These are phyloP conservation scores for Vanderwaltozyma tropicalis DNA, from an alignment of 805 yeast genomes.

Conservation along the genomic window DNA sequence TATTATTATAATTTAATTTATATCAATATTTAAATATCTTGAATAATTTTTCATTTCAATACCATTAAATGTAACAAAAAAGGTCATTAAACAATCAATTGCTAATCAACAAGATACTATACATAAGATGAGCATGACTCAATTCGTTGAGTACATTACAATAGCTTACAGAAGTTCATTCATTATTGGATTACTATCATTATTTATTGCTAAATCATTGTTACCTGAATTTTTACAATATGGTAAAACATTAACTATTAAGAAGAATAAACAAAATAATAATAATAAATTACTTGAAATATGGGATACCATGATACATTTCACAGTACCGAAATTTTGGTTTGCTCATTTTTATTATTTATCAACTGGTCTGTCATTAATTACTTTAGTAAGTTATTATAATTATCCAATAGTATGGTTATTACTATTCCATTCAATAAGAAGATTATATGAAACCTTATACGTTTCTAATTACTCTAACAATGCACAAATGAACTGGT, in stretches of 20 bases:
- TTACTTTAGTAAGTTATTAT: conserved; percentile 9
- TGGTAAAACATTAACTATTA: conserved; percentile 32
- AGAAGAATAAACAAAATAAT: conserved; percentile 4
- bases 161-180: conserved; percentile 3
- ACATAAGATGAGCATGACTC: neutral
- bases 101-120: neutral
- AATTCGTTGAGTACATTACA: neutral
- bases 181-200: conserved; percentile 15
- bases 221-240: conserved; percentile 33
- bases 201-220: conserved; percentile 27
- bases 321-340: conserved; percentile 52
- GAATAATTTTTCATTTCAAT: too few relatives aligned
- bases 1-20: too few relatives aligned
- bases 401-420: conserved; percentile 17
- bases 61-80: too few relatives aligned
- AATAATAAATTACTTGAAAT: neutral
- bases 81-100: too few relatives aligned
- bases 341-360: conserved; percentile 54
- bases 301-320: conserved; percentile 11
- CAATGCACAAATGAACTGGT: conserved; percentile 46
- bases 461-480: conserved; percentile 38
- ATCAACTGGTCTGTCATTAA: conserved; percentile 28
- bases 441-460: conserved; percentile 48
- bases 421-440: conserved; percentile 39
- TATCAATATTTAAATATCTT: too few relatives aligned